Evolutionary conservation across 2,329 filamentous ascomycete species (phyloP).

Genomic region (Arachnopeziza araneosa): DNA sequence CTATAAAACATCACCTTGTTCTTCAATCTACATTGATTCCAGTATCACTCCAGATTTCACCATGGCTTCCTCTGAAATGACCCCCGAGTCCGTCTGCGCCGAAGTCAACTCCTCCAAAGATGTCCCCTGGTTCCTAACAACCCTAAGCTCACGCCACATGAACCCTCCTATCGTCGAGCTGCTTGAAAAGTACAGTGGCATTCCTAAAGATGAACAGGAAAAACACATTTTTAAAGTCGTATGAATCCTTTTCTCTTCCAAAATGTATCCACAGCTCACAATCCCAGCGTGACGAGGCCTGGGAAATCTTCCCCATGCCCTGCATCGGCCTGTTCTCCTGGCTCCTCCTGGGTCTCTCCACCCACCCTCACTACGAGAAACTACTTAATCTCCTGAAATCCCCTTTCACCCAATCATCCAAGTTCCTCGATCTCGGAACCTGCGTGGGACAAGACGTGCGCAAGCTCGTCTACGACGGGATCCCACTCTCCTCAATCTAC

Average conservation of each 20-base stretch:
- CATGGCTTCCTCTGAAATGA: not conserved
- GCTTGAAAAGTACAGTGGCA: constrained; percentile 16
- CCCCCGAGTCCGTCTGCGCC: not conserved
- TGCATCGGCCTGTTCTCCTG: constrained; percentile 23
- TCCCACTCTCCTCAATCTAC: constrained; percentile 26
- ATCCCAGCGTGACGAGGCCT: constrained; percentile 17
- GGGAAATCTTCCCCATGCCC: constrained; percentile 19
- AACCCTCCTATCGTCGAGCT: not conserved
- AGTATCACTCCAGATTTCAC: not conserved
- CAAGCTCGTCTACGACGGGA: constrained; percentile 33
- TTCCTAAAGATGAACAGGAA: constrained; percentile 9
- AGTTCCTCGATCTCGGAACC: constrained; percentile 36
- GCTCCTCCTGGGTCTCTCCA: constrained; percentile 3
- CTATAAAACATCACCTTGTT: no score
- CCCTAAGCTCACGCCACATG: not conserved
- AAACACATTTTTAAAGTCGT: constrained; percentile 12
- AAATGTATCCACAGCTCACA: not conserved
- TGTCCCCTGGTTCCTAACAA: not conserved
- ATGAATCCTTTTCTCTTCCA: not conserved
- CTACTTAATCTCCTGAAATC: constrained; percentile 17
- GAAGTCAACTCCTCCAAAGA: not conserved
- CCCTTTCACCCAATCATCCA: not conserved
- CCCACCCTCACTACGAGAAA: constrained; percentile 4
- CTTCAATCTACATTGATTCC: no score
- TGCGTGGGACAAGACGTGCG: constrained; percentile 37